These are phyloP conservation scores for Pseudogymnoascus sp. DNA, from an alignment of 2,329 filamentous ascomycete genomes.

Conservation along the genomic window DNA sequence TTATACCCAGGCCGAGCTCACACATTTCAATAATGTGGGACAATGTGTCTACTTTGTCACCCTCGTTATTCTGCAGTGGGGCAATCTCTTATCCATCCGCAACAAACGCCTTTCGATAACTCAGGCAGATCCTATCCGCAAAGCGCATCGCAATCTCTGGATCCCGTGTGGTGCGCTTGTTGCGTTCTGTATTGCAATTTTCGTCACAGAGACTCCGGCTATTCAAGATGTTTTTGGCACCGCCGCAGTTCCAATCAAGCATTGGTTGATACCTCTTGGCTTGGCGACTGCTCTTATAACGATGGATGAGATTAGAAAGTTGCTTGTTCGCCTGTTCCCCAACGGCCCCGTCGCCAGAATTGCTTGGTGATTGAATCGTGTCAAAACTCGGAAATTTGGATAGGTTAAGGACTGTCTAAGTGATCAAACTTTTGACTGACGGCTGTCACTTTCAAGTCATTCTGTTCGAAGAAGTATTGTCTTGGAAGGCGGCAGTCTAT, in stretches of 20 bases:
- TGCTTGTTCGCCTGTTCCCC: constrained; percentile 40
- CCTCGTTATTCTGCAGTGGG: constrained; percentile 46
- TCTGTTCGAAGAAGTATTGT: not conserved
- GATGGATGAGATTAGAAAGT: constrained; percentile 46
- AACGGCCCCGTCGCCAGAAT: constrained; percentile 36
- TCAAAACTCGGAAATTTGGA: not conserved
- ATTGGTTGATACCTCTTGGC: constrained; percentile 44
- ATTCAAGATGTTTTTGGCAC: constrained; percentile 43
- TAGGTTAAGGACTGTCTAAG: not conserved
- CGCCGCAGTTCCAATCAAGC: constrained; percentile 42
- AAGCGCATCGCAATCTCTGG: constrained; percentile 43
- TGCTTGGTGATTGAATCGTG: constrained; percentile 36
- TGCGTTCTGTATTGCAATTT: constrained; percentile 43
- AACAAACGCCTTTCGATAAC: constrained; percentile 45
- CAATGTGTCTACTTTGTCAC: constrained; percentile 49
- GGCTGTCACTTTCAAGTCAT: not conserved
- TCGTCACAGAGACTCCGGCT: constrained; percentile 44
- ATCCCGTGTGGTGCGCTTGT: constrained; percentile 38
- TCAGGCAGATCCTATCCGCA: constrained; percentile 42
- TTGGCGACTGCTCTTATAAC: constrained; percentile 41
- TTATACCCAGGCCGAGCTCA: constrained; percentile 38
- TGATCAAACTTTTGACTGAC: not conserved
- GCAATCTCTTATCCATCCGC: constrained; percentile 42
- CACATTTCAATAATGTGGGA: constrained; percentile 40
- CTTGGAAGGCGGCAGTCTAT: not conserved